Percentiles rank a stretch among this genome's conserved stretches.
Evolutionary conservation across 1,139 yeast genomes (phyloP).

Genomic region (Geotrichum citri-aurantii): DNA sequence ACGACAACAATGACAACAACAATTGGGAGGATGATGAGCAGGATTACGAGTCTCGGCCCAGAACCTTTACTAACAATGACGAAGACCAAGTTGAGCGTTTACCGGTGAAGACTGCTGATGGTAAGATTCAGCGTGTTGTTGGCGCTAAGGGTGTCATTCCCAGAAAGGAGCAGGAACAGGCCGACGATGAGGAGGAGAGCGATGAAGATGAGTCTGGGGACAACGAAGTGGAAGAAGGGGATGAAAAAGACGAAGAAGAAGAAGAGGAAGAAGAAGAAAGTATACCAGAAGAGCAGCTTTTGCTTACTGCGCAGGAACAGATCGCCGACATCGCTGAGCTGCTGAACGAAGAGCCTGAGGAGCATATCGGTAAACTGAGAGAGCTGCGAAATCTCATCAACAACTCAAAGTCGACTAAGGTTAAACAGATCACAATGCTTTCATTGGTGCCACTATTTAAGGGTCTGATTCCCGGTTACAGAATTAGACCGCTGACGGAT

Average conservation of each 20-base stretch:
- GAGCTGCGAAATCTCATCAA: conserved; percentile 65
- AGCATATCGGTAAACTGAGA: conserved; percentile 59
- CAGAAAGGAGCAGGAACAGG: conserved; percentile 19
- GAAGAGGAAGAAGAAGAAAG: conserved; percentile 36
- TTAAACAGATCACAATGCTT: conserved; percentile 67
- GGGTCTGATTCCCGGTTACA: conserved; percentile 80
- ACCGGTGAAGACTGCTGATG: conserved; percentile 73
- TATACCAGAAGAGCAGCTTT: conserved; percentile 67
- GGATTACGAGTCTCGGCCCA: conserved; percentile 37
- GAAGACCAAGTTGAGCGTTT: conserved; percentile 57
- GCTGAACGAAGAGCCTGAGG: conserved; percentile 87
- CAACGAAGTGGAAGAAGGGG: conserved; percentile 13
- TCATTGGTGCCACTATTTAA: conserved; percentile 83
- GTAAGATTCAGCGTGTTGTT: conserved; percentile 60
- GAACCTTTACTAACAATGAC: conserved; percentile 32
- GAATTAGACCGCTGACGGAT: conserved; percentile 76
- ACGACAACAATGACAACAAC: too few species aligned
- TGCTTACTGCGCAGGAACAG: conserved; percentile 66
- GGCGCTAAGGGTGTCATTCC: conserved; percentile 25
- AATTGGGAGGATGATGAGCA: conserved; percentile 11
- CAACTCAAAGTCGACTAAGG: conserved; percentile 57
- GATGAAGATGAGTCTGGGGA: conserved; percentile 6
- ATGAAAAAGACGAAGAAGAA: conserved; percentile 22
- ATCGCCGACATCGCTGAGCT: conserved; percentile 76
- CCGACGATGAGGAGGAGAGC: conserved; percentile 14